phyloP scores from a whole-genome alignment of 2,329 filamentous ascomycete species.

The Hymenotorrendiella dingleyae region DNA sequence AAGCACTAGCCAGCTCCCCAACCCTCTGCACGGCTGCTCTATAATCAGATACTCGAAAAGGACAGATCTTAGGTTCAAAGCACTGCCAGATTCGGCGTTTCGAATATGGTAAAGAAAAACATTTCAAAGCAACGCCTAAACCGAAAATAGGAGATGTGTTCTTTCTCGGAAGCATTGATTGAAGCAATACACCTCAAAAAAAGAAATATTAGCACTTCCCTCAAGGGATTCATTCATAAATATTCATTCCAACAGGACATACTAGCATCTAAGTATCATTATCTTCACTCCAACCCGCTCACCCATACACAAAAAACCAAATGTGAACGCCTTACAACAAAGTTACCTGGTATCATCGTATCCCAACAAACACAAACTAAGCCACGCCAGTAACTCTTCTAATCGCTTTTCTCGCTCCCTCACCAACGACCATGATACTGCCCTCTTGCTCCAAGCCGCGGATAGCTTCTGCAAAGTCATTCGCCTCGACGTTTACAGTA shows the following conservation, averaged over 20 bases:
- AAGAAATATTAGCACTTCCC: neutral
- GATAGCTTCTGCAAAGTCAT: slow-evolving; percentile 80
- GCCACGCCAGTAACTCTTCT: slow-evolving; percentile 61
- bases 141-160: too few species aligned
- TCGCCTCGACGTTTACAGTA: slow-evolving; percentile 64
- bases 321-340: neutral
- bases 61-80: too few species aligned
- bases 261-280: slow-evolving; percentile 2
- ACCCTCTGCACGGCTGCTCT: too few species aligned
- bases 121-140: too few species aligned
- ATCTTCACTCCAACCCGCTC: neutral
- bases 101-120: too few species aligned
- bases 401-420: slow-evolving; percentile 77
- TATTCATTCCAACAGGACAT: neutral
- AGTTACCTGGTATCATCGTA: slow-evolving; percentile 3
- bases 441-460: slow-evolving; percentile 80
- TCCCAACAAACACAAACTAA: slow-evolving; percentile 18
- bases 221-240: neutral
- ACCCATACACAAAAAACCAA: neutral
- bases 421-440: slow-evolving; percentile 70
- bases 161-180: too few species aligned
- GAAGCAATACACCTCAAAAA: too few species aligned
- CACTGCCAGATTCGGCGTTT: too few species aligned
- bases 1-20: too few species aligned
- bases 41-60: too few species aligned